Conservation (phyloP, 106 monocot species). For the Ottelia alismoides region DNA sequence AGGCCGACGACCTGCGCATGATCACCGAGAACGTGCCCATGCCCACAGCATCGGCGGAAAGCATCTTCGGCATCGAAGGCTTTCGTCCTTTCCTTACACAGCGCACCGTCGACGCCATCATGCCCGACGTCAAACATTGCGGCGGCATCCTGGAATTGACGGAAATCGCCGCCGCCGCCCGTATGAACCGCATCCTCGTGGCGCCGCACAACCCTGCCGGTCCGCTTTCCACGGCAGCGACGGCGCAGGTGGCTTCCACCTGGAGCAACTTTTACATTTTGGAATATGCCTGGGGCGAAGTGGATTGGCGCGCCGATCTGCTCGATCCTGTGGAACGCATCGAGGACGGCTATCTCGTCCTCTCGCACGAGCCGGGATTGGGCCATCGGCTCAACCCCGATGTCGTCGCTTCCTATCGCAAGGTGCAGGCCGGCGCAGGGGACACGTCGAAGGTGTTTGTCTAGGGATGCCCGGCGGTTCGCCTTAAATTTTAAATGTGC, state of each 20-base stretch:
- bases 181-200: background rate
- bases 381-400: no score
- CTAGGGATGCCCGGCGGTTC: no score
- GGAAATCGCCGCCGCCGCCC: background rate
- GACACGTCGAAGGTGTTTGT: no score
- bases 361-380: no score
- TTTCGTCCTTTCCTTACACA: background rate
- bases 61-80: background rate
- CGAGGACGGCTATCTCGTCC: background rate
- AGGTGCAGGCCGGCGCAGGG: no score
- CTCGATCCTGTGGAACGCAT: background rate
- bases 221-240: background rate
- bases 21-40: background rate
- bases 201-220: background rate
- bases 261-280: background rate
- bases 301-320: background rate
- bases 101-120: background rate
- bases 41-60: background rate
- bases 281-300: background rate
- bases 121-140: background rate
- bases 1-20: background rate
- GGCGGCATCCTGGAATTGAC: background rate
- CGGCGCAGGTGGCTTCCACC: background rate
- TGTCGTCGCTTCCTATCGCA: no score
- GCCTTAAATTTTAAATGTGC: no score